A percentile compares a stretch with the other conserved stretches of the same genome.
Conservation (phyloP, 2,329 filamentous ascomycete species). For the Xylaria arbuscula region DNA sequence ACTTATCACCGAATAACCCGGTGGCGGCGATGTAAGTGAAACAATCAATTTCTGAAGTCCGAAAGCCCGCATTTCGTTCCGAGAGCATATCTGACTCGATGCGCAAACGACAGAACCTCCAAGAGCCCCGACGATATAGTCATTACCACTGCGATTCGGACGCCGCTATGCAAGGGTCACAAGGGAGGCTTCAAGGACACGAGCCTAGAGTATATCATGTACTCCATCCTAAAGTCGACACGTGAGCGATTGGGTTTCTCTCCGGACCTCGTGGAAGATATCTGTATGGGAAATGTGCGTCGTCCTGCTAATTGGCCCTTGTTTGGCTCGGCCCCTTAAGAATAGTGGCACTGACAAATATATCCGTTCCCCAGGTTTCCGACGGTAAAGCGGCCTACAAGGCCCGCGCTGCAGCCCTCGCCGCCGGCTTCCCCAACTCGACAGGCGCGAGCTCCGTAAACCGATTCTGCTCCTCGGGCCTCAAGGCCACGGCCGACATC, state of each 20-base stretch:
- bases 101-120: slow-evolving; percentile 69
- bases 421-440: slow-evolving; percentile 94
- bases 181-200: slow-evolving; percentile 98
- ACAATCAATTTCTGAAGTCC: slow-evolving; percentile 13
- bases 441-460: slow-evolving; percentile 84
- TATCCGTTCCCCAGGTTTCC: slow-evolving; percentile 68
- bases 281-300: slow-evolving; percentile 89
- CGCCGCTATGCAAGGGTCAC: slow-evolving; percentile 85
- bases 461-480: slow-evolving; percentile 96
- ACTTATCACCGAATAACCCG: slow-evolving; percentile 79
- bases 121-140: slow-evolving; percentile 97
- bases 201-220: slow-evolving; percentile 84
- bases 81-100: slow-evolving; percentile 8
- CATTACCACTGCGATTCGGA: slow-evolving; percentile 91
- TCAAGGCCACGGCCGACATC: slow-evolving; percentile 95
- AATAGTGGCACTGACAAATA: slow-evolving; percentile 16
- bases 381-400: slow-evolving; percentile 92
- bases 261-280: slow-evolving; percentile 85
- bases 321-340: not conserved
- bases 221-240: slow-evolving; percentile 82
- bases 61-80: not conserved
- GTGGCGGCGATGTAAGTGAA: slow-evolving; percentile 79
- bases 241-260: slow-evolving; percentile 79
- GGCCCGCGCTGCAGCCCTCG: slow-evolving; percentile 85
- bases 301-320: not conserved